Percentiles rank a stretch among this genome's conserved stretches.
Evolutionary conservation across 306 rosid species (phyloP).

Genomic region (barrel medic (Medicago truncatula)): DNA sequence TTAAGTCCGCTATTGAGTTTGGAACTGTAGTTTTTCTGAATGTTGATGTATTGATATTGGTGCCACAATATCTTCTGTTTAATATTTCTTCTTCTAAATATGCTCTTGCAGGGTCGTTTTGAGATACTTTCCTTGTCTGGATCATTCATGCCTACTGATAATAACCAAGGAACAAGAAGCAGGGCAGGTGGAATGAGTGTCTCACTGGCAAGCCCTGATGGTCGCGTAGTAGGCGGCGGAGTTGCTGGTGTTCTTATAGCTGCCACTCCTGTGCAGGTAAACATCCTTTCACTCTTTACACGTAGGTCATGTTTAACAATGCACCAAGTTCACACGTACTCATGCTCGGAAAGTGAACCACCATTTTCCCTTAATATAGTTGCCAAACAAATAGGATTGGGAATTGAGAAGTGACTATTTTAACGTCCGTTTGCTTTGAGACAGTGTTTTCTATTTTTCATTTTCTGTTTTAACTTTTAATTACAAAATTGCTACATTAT

Average conservation of each 20-base stretch:
- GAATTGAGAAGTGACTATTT: neutral
- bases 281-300: neutral
- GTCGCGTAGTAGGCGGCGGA: constrained; percentile 77
- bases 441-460: neutral
- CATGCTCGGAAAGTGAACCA: constrained; percentile 13
- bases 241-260: constrained; percentile 81
- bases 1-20: neutral
- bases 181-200: constrained; percentile 83
- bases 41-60: constrained; percentile 11
- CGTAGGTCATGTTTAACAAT: neutral
- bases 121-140: constrained; percentile 81
- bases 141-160: constrained; percentile 77
- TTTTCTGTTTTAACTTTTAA: neutral
- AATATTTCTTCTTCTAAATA: constrained; percentile 16
- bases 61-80: neutral
- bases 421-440: neutral
- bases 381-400: constrained; percentile 15
- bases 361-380: neutral
- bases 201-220: constrained; percentile 74
- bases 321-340: neutral
- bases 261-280: constrained; percentile 85
- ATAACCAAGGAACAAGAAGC: constrained; percentile 75
- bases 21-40: neutral
- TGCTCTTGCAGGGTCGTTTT: constrained; percentile 73
- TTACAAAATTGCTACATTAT: neutral